These are phyloP conservation scores for Aphanomyces stellatus DNA, from an alignment of 352 stramenopile genomes.

Conservation along the genomic window DNA sequence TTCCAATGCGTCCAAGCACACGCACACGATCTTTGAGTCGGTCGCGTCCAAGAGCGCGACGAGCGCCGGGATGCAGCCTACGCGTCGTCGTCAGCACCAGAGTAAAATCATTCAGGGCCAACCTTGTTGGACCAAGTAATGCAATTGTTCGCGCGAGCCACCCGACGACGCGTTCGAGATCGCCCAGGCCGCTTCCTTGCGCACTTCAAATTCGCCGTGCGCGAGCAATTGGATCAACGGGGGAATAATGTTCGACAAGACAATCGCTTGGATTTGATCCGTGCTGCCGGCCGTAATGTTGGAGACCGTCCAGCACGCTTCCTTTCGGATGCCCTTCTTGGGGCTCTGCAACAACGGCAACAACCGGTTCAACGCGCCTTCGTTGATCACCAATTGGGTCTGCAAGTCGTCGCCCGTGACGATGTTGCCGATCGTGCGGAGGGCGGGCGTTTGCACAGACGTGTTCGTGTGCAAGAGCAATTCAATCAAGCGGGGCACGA, in stretches of 20 bases:
- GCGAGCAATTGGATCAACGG: slow-evolving; percentile 49
- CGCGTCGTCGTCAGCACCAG: neutral
- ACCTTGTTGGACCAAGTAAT: slow-evolving; percentile 94
- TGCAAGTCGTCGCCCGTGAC: slow-evolving; percentile 92
- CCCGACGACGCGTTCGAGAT: slow-evolving; percentile 71
- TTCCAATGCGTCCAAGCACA: slow-evolving; percentile 96
- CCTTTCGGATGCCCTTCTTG: slow-evolving; percentile 77
- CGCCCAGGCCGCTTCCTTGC: slow-evolving; percentile 80
- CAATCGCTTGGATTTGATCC: slow-evolving; percentile 68
- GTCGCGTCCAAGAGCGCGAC: slow-evolving; percentile 90
- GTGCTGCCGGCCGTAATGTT: slow-evolving; percentile 70
- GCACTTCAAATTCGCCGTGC: slow-evolving; percentile 63
- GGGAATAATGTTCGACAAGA: slow-evolving; percentile 69
- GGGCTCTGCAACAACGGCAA: slow-evolving; percentile 59
- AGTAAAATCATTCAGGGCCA: slow-evolving; percentile 13
- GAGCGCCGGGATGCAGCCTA: slow-evolving; percentile 93
- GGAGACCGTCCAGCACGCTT: slow-evolving; percentile 76
- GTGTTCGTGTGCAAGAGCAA: slow-evolving; percentile 89
- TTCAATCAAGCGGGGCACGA: slow-evolving; percentile 92
- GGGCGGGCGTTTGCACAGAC: slow-evolving; percentile 93
- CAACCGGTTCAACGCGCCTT: slow-evolving; percentile 39
- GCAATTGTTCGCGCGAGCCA: slow-evolving; percentile 89
- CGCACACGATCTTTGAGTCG: slow-evolving; percentile 95
- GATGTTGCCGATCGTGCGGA: slow-evolving; percentile 97
- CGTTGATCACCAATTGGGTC: slow-evolving; percentile 61